Conservation (phyloP, 1,284 basidiomycete genomes). For the Ustilago crameri region DNA sequence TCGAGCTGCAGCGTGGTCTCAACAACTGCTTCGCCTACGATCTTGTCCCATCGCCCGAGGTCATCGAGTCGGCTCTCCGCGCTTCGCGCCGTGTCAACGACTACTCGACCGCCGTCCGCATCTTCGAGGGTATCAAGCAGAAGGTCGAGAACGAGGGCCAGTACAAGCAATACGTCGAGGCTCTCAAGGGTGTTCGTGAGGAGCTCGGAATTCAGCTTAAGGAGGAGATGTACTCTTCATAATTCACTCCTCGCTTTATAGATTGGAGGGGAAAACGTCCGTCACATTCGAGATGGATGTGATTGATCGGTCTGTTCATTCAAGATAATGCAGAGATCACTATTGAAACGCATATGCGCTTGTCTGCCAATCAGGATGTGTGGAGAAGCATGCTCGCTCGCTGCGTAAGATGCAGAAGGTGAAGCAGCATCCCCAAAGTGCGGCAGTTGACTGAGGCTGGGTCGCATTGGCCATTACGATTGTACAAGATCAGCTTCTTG, state of each 20-base stretch:
- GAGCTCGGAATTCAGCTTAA: conserved; percentile 64
- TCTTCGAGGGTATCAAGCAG: conserved; percentile 76
- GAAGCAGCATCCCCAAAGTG: no score
- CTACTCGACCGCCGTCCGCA: conserved; percentile 93
- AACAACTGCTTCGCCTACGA: conserved; percentile 99
- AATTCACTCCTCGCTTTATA: conserved; percentile 3
- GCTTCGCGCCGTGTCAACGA: conserved; percentile 93
- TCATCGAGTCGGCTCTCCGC: conserved; percentile 88
- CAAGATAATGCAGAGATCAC: no score
- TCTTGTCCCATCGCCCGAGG: conserved; percentile 88
- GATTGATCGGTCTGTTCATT: no score
- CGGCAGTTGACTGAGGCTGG: no score
- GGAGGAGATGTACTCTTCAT: conserved; percentile 63
- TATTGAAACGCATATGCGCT: no score
- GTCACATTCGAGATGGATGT: no score
- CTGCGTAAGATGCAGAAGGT: no score
- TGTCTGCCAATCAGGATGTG: no score
- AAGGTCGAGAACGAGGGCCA: conserved; percentile 67
- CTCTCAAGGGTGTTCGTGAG: conserved; percentile 61
- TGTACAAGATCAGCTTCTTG: no score
- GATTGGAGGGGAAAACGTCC: no score
- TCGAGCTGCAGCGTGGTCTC: conserved; percentile 85
- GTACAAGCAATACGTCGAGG: conserved; percentile 67
- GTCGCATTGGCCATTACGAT: no score
- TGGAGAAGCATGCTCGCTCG: no score